These are phyloP conservation scores for Fusarium gaditjirri DNA, from an alignment of 2,329 filamentous ascomycete species.

Conservation along the genomic window DNA sequence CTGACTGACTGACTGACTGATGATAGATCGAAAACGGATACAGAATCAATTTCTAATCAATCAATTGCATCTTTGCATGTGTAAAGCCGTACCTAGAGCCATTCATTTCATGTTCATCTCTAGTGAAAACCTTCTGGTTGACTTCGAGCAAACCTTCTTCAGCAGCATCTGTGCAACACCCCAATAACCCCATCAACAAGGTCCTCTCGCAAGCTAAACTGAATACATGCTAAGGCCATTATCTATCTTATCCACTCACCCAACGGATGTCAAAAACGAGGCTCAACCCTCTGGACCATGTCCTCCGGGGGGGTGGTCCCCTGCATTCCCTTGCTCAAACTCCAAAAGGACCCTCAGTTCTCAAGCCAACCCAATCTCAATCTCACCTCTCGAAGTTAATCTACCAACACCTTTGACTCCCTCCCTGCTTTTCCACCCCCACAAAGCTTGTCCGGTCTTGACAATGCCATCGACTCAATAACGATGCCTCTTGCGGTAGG, in stretches of 20 bases:
- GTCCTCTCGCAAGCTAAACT: constrained; percentile 9
- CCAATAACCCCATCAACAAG: neutral
- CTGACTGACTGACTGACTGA: neutral
- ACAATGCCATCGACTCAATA: constrained; percentile 45
- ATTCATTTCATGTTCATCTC: neutral
- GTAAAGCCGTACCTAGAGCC: neutral
- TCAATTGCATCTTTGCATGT: neutral
- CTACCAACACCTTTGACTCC: constrained; percentile 23
- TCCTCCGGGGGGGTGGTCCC: neutral
- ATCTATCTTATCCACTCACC: neutral
- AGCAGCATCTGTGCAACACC: neutral
- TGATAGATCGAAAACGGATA: neutral
- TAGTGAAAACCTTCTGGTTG: constrained; percentile 19
- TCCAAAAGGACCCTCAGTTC: constrained; percentile 17
- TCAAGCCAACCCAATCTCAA: constrained; percentile 25
- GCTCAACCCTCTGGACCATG: constrained; percentile 18
- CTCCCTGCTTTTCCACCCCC: constrained; percentile 35
- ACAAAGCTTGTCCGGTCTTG: constrained; percentile 55
- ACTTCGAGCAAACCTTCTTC: constrained; percentile 9
- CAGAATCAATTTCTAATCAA: neutral
- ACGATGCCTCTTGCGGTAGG: constrained; percentile 44
- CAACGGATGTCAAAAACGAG: constrained; percentile 10
- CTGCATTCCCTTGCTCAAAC: neutral
- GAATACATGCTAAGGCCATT: neutral
- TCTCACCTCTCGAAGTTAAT: constrained; percentile 28